These are phyloP conservation scores for Pilatotrama ljubarskyi DNA, from an alignment of 768 basidiomycete genomes.

Conservation along the genomic window DNA sequence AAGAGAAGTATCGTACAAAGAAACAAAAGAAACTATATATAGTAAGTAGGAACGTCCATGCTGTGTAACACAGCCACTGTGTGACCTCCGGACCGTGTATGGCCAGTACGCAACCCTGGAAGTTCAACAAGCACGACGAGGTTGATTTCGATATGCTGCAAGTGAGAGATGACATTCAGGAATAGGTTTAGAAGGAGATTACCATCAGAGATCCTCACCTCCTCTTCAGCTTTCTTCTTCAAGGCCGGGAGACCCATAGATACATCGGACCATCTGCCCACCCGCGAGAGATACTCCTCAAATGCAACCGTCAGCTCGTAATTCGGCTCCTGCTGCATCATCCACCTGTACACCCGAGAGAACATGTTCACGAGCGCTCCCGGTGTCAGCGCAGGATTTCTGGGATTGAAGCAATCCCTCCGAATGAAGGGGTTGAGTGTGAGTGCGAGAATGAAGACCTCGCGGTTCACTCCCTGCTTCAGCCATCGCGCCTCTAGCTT, in stretches of 20 bases:
- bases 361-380: constrained; percentile 8
- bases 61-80: too few relatives aligned
- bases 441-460: constrained; percentile 23
- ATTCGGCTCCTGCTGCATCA: constrained; percentile 8
- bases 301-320: neutral
- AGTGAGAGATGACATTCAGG: too few relatives aligned
- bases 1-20: too few relatives aligned
- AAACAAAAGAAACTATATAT: too few relatives aligned
- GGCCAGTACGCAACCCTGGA: too few relatives aligned
- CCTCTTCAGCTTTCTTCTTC: neutral
- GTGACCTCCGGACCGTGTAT: too few relatives aligned
- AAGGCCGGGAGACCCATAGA: neutral
- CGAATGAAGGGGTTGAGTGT: constrained; percentile 4
- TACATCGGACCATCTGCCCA: neutral
- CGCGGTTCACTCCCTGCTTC: constrained; percentile 19
- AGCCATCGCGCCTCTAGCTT: constrained; percentile 27
- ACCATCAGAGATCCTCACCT: neutral
- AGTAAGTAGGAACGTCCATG: too few relatives aligned
- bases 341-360: constrained; percentile 1
- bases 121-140: too few relatives aligned
- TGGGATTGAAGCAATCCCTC: neutral
- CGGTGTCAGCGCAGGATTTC: neutral
- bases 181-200: too few relatives aligned
- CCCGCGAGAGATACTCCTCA: neutral
- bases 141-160: neutral